A percentile compares a stretch with the other conserved stretches of the same genome.
These are phyloP conservation scores for Rubia tinctorum DNA, from an alignment of 305 asterid genomes.

Conservation along the genomic window DNA sequence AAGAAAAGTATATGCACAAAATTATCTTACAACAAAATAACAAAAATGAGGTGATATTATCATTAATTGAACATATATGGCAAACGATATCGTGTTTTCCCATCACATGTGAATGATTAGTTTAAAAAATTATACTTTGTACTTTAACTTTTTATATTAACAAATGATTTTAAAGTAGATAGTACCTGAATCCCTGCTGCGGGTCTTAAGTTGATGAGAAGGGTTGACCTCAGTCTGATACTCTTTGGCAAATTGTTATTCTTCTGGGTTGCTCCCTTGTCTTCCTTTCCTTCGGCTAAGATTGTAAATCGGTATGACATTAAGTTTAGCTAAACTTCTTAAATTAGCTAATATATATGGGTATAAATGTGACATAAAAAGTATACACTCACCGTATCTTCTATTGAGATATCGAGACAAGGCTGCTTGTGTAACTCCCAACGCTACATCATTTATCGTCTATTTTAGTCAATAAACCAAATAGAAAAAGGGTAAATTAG, in stretches of 20 bases:
- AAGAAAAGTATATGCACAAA: too few relatives aligned
- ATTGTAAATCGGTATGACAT: not conserved
- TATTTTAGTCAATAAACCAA: slow-evolving; percentile 6
- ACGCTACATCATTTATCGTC: slow-evolving; percentile 43
- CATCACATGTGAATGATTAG: too few relatives aligned
- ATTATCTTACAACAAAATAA: too few relatives aligned
- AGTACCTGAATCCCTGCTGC: slow-evolving; percentile 33
- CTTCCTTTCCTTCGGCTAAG: slow-evolving; percentile 20
- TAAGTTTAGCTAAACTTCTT: too few relatives aligned
- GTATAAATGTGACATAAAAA: not conserved
- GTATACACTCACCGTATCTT: slow-evolving; percentile 30
- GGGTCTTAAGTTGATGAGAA: slow-evolving; percentile 35
- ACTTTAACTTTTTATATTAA: too few relatives aligned
- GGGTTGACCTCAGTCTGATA: slow-evolving; percentile 29
- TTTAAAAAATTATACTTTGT: too few relatives aligned
- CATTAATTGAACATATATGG: too few relatives aligned
- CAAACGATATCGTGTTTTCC: too few relatives aligned
- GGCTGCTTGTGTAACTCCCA: slow-evolving; percentile 39
- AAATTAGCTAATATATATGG: too few relatives aligned
- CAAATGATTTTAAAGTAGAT: not conserved
- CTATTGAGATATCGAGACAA: slow-evolving; percentile 37
- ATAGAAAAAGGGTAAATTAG: too few relatives aligned
- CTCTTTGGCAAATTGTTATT: slow-evolving; percentile 30
- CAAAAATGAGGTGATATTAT: too few relatives aligned
- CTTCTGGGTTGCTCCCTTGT: slow-evolving; percentile 17